These are phyloP conservation scores for Toxoplasma gondii DNA, from an alignment of 169 alveolate genomes.

Conservation along the genomic window DNA sequence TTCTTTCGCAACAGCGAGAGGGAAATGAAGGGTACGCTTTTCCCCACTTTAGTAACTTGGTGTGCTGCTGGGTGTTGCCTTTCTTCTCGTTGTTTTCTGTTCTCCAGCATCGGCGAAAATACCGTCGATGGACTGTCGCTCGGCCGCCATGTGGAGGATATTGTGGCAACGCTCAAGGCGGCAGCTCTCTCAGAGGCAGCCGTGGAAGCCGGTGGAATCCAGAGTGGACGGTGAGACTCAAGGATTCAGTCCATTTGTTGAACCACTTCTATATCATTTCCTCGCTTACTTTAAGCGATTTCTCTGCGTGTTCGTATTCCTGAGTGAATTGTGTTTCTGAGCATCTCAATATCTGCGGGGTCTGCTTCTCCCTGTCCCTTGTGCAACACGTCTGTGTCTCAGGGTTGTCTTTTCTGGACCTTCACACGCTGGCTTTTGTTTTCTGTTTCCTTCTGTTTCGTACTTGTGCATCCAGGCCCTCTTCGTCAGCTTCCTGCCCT, in stretches of 20 bases:
- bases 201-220: neutral
- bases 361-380: no score
- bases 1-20: no score
- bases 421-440: neutral
- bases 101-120: neutral
- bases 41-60: no score
- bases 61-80: no score
- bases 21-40: no score
- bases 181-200: slow-evolving; percentile 4
- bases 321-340: no score
- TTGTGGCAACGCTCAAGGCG: slow-evolving; percentile 7
- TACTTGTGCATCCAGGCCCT: neutral
- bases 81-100: neutral
- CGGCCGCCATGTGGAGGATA: neutral
- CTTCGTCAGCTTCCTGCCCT: neutral
- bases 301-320: neutral
- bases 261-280: neutral
- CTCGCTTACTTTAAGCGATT: neutral
- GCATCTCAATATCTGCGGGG: no score
- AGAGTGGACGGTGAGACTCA: no score
- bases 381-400: no score
- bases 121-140: neutral
- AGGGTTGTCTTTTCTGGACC: neutral
- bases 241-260: no score
- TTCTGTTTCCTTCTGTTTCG: neutral